Percentiles rank a stretch among this genome's conserved stretches.
phyloP scores from a whole-genome alignment of 805 yeast species.

The Saturnispora kantuleensis region DNA sequence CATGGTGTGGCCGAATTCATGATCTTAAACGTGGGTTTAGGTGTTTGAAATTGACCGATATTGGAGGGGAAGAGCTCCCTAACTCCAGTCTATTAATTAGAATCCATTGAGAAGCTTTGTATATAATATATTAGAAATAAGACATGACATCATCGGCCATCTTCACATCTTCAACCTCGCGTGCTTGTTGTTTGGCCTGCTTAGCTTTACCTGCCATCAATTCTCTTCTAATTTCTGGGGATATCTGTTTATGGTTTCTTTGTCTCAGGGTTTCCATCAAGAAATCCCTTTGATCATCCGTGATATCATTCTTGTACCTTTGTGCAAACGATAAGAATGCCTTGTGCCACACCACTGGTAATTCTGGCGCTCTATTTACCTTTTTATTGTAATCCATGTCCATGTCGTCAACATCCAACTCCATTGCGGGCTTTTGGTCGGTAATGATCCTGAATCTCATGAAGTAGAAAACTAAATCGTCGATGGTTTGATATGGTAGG shows the following conservation, averaged over 20 bases:
- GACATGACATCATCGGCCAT: slow-evolving; percentile 27
- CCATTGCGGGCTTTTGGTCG: slow-evolving; percentile 23
- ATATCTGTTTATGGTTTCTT: slow-evolving; percentile 78
- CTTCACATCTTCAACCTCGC: slow-evolving; percentile 8
- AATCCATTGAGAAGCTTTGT: slow-evolving; percentile 17
- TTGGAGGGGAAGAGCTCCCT: slow-evolving; percentile 65
- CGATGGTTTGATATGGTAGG: slow-evolving; percentile 91
- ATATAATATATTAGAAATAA: slow-evolving; percentile 8
- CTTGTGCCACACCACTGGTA: slow-evolving; percentile 97
- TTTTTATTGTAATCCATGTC: slow-evolving; percentile 25
- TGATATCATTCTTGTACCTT: slow-evolving; percentile 91
- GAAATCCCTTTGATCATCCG: slow-evolving; percentile 97
- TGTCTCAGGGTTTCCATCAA: slow-evolving; percentile 83
- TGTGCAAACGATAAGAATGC: slow-evolving; percentile 92
- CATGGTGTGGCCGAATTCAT: slow-evolving; percentile 50
- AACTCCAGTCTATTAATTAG: slow-evolving; percentile 38
- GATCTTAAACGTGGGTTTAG: slow-evolving; percentile 71
- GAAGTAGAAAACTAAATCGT: slow-evolving; percentile 87
- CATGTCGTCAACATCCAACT: slow-evolving; percentile 27
- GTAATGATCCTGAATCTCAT: slow-evolving; percentile 73
- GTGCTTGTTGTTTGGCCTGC: slow-evolving; percentile 14
- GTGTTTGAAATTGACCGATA: slow-evolving; percentile 67
- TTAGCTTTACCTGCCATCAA: slow-evolving; percentile 77
- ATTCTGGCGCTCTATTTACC: slow-evolving; percentile 35
- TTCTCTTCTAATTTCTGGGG: slow-evolving; percentile 93